Percentiles rank a stretch among this genome's conserved stretches.
These are phyloP conservation scores for Somion occarium DNA, from an alignment of 1,284 basidiomycete species.

Conservation along the genomic window DNA sequence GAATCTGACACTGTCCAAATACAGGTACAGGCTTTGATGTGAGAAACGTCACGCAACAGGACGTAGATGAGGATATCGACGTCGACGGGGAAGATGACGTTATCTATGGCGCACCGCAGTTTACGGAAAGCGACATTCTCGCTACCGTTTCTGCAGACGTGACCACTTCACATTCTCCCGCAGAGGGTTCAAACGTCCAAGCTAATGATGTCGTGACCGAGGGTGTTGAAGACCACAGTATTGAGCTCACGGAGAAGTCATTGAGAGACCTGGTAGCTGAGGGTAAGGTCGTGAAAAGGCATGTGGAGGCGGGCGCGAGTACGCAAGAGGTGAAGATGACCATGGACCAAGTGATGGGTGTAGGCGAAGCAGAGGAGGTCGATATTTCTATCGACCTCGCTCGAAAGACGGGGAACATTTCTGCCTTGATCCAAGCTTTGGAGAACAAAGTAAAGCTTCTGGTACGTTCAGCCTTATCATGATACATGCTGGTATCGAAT, in stretches of 20 bases:
- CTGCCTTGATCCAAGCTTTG: constrained; percentile 46
- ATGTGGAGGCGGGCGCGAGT: constrained; percentile 1
- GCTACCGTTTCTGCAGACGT: constrained; percentile 10
- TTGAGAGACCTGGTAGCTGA: constrained; percentile 42
- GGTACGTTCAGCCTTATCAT: constrained; percentile 35
- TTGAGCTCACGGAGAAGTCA: constrained; percentile 8
- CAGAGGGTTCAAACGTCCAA: constrained; percentile 23
- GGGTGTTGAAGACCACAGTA: constrained; percentile 8
- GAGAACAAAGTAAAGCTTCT: constrained; percentile 56
- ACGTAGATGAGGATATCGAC: constrained; percentile 74
- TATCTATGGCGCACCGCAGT: constrained; percentile 64
- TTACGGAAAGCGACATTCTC: constrained; percentile 67
- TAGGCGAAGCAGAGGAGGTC: constrained; percentile 42
- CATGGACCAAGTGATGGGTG: constrained; percentile 38
- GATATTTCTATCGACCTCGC: constrained; percentile 48
- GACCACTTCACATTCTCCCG: constrained; percentile 6
- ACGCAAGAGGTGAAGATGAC: constrained; percentile 32
- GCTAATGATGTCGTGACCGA: constrained; percentile 29
- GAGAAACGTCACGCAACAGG: constrained; percentile 47
- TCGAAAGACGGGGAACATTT: constrained; percentile 40
- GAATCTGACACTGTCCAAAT: background rate
- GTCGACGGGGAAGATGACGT: constrained; percentile 71
- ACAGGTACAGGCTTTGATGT: constrained; percentile 63
- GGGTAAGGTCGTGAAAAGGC: constrained; percentile 37
- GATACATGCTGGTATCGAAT: too few species aligned